Evolutionary conservation across 1,284 basidiomycete species (phyloP).

Genomic region (Phaffia rhodozyma): DNA sequence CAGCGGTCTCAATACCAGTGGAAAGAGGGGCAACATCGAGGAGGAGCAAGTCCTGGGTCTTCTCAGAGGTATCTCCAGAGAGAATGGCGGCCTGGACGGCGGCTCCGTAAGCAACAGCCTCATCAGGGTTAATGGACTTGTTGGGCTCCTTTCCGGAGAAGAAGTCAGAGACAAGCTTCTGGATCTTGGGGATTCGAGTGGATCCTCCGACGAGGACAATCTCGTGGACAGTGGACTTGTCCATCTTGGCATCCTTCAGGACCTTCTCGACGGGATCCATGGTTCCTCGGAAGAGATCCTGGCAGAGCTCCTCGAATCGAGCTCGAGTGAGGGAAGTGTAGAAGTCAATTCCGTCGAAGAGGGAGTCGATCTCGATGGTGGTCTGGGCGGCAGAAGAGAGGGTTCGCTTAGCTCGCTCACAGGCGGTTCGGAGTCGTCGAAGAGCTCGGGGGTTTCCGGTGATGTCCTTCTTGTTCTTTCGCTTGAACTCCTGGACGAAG

Average conservation of each 20-base stretch:
- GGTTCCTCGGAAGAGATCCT: constrained; percentile 92
- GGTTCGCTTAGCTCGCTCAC: constrained; percentile 97
- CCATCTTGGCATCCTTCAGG: constrained; percentile 94
- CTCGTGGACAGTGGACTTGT: constrained; percentile 89
- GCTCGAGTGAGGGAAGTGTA: constrained; percentile 97
- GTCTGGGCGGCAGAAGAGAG: constrained; percentile 95
- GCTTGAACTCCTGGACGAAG: constrained; percentile 97
- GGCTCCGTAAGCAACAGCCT: constrained; percentile 98
- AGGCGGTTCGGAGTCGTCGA: constrained; percentile 92
- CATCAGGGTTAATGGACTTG: constrained; percentile 87
- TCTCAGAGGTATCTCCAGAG: constrained; percentile 94
- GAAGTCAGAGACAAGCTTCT: constrained; percentile 96
- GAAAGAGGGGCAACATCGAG: constrained; percentile 96
- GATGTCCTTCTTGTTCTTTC: constrained; percentile 94
- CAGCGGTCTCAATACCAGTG: constrained; percentile 94
- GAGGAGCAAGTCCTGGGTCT: constrained; percentile 90
- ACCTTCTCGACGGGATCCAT: constrained; percentile 98
- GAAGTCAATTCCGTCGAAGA: constrained; percentile 96
- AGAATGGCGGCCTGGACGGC: constrained; percentile 98
- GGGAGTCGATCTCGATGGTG: constrained; percentile 94
- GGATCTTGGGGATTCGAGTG: constrained; percentile 95
- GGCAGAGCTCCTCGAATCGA: constrained; percentile 96
- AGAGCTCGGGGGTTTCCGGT: constrained; percentile 88
- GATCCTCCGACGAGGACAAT: constrained; percentile 97
- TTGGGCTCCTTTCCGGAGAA: constrained; percentile 96